Evolutionary conservation across 2,329 filamentous ascomycete genomes (phyloP).

Genomic region (Exophiala alcalophila): DNA sequence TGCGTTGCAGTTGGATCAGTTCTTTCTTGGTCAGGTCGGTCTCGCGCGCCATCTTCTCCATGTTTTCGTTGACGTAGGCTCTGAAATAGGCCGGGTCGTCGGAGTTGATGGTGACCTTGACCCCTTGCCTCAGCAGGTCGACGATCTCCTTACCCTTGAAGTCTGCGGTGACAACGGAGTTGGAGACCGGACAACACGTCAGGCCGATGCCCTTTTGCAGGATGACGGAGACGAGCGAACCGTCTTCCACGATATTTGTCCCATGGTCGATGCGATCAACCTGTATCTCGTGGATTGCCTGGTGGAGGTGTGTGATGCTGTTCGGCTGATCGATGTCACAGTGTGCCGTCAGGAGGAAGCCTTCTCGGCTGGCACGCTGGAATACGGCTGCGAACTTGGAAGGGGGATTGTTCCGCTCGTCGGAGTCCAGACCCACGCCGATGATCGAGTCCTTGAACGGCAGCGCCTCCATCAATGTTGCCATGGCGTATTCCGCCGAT

Average conservation of each 20-base stretch:
- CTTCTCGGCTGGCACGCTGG: constrained; percentile 35
- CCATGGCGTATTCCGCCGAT: constrained; percentile 28
- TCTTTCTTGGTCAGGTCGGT: constrained; percentile 24
- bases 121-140: constrained; percentile 22
- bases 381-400: constrained; percentile 28
- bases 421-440: constrained; percentile 30
- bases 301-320: constrained; percentile 44
- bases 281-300: constrained; percentile 32
- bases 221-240: constrained; percentile 18
- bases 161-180: constrained; percentile 27
- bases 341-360: constrained; percentile 49
- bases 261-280: constrained; percentile 32
- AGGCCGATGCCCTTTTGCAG: constrained; percentile 22
- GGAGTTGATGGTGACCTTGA: constrained; percentile 29
- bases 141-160: constrained; percentile 29
- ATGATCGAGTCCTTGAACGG: constrained; percentile 30
- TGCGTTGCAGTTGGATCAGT: constrained; percentile 27
- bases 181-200: constrained; percentile 30
- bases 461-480: constrained; percentile 27
- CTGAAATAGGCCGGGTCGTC: constrained; percentile 31
- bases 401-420: constrained; percentile 30
- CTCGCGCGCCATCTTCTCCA: constrained; percentile 23
- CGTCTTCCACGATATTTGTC: constrained; percentile 27
- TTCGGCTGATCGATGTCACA: constrained; percentile 54
- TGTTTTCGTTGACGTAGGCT: constrained; percentile 28